These are phyloP conservation scores for Neocallimastix lanati DNA, from an alignment of 192 early-diverging fungal genomes.

Conservation along the genomic window DNA sequence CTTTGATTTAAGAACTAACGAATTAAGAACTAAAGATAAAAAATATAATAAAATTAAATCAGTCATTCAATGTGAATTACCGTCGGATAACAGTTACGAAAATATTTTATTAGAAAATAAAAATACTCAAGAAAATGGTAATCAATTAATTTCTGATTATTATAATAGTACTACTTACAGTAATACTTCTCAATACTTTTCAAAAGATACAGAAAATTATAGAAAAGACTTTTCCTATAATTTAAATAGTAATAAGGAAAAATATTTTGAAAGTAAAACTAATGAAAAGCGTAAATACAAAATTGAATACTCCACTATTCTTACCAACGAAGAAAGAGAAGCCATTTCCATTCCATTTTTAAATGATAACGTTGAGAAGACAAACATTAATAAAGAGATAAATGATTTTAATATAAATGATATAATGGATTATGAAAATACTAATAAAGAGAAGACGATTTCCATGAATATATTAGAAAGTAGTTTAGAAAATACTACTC, in stretches of 20 bases:
- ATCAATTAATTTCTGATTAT: neutral
- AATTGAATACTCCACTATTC: neutral
- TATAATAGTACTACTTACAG: neutral
- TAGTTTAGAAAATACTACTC: neutral
- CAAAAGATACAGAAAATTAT: neutral
- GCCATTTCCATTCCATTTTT: neutral
- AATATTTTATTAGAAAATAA: neutral
- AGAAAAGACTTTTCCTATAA: neutral
- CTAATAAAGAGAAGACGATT: neutral
- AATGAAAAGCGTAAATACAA: neutral
- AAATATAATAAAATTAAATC: too few species aligned
- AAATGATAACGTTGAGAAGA: neutral
- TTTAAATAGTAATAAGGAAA: neutral
- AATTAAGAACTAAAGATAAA: too few species aligned
- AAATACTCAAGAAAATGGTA: neutral
- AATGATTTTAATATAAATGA: neutral
- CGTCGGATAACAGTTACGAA: neutral
- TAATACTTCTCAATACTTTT: neutral
- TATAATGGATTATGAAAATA: neutral
- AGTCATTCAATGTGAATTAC: neutral
- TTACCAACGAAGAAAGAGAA: neutral
- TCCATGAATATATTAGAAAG: neutral
- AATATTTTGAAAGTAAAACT: neutral
- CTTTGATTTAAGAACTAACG: neutral
- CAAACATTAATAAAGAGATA: neutral